Evolutionary conservation across 140 eudicot species (phyloP), one percentile per base, ranked within the genome.

Genomic region (Senecio squalidus): DNA sequence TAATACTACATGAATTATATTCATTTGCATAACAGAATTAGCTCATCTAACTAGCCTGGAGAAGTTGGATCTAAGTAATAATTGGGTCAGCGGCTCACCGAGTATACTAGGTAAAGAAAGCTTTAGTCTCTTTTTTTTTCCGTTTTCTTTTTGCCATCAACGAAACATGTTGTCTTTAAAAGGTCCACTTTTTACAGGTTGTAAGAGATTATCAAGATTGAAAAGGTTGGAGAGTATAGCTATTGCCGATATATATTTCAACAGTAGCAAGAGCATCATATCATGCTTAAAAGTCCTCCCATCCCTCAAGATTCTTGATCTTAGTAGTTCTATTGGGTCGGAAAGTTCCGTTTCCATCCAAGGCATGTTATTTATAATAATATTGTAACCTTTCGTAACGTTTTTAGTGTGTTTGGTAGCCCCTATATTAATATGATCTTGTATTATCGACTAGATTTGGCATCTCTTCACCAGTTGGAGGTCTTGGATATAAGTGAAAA

Each of bases 401-500:
- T 34, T 34, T 34, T 6, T 34, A 10, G 14, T 34, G 11, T 9
- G 8, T 34, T 34, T 0, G 11, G 40, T 6, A 8, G 40, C 40
- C 1, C 8, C 40, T 14, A 34, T 34, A 34, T 34, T 6, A 6
- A 14, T 34, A 34, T 34, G 11, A 14, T 34, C 40, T 34, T 14
- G 8, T 34, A 34, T 34, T 34, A 10, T 34, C 40, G 11, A 2
- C 9, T 23, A 61, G 58, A 40, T 61, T 52, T 70, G 3, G 11
- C 57, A 48, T 27, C 57, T 53, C 41, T 61, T 1, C 9, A 16
- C 43, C 33, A 17, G 26, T n/a, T 70, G 20, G 48, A 70, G 63
- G 36, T 49, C 46, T 51, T 69, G 34, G 57, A 68, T 36, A 43
- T 68, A 53, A 46, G 46, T 33, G 0, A 0, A 0, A 66, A 66